These are phyloP conservation scores for Thalassiosira mediterranea DNA, from an alignment of 352 stramenopile genomes.

Conservation along the genomic window DNA sequence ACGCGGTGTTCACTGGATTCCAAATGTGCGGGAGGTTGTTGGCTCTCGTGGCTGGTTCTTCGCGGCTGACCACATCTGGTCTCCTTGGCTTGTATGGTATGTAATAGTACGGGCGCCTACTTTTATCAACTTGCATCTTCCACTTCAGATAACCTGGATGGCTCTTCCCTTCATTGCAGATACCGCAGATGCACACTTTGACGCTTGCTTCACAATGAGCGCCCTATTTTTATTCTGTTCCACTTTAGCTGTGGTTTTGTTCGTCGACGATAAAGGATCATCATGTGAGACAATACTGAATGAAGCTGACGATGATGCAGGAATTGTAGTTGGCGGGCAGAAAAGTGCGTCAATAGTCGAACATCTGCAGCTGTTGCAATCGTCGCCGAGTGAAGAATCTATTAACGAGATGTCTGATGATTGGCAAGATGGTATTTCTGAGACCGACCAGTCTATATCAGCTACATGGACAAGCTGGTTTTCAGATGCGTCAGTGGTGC, in stretches of 20 bases:
- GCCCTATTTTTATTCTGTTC: slow-evolving; percentile 17
- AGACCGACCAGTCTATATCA: no score
- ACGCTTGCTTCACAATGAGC: slow-evolving; percentile 6
- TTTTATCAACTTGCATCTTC: no score
- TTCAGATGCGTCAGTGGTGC: slow-evolving; percentile 18
- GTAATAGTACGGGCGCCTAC: no score
- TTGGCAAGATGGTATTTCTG: no score
- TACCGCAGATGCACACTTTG: slow-evolving; percentile 23
- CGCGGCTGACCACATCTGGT: slow-evolving; percentile 5
- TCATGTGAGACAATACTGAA: background rate
- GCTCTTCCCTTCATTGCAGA: no score
- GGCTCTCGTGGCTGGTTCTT: slow-evolving; percentile 20
- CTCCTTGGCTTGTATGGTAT: slow-evolving; percentile 15
- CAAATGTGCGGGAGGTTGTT: slow-evolving; percentile 20
- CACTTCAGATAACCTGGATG: no score
- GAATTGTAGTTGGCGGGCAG: no score
- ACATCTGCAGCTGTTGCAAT: no score
- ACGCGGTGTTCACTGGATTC: slow-evolving; percentile 34
- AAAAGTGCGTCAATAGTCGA: no score
- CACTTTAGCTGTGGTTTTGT: slow-evolving; percentile 4
- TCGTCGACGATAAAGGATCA: slow-evolving; percentile 17
- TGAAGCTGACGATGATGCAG: background rate
- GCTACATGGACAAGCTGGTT: no score
- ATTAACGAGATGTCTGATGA: no score
- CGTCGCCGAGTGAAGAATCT: no score